phyloP scores from a whole-genome alignment of 75 land plant genomes.

The Cryptomeria japonica region DNA sequence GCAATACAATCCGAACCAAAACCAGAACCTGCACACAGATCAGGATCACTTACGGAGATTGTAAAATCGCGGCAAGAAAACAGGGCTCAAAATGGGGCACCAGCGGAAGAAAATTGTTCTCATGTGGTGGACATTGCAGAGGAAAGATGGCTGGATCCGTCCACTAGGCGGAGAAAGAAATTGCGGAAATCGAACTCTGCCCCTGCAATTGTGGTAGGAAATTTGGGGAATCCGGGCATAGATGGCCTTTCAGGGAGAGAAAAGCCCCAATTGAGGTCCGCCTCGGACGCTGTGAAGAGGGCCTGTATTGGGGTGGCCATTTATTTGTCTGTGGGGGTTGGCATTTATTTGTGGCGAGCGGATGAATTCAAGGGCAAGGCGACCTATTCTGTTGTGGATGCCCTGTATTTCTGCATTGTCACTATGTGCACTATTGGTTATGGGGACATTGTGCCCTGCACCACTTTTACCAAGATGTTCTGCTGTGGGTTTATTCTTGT shows the following conservation, averaged over 20 bases:
- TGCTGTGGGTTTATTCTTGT: constrained; percentile 57
- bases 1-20: no score
- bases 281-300: constrained; percentile 16
- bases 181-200: background rate
- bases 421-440: constrained; percentile 84
- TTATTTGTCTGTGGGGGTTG: constrained; percentile 34
- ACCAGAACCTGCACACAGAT: background rate
- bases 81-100: background rate
- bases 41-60: background rate
- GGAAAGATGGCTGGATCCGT: no score
- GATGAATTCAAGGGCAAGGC: constrained; percentile 24
- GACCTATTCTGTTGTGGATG: constrained; percentile 54
- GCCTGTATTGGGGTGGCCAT: constrained; percentile 29
- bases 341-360: constrained; percentile 23
- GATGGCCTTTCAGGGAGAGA: no score
- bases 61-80: background rate
- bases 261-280: background rate
- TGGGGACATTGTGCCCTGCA: constrained; percentile 68
- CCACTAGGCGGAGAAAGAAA: background rate
- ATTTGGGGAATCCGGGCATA: background rate
- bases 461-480: constrained; percentile 59
- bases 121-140: background rate
- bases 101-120: background rate
- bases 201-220: background rate
- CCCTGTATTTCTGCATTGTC: constrained; percentile 71